Evolutionary conservation across 352 stramenopile genomes (phyloP).

Genomic region (Bremia lactucae): DNA sequence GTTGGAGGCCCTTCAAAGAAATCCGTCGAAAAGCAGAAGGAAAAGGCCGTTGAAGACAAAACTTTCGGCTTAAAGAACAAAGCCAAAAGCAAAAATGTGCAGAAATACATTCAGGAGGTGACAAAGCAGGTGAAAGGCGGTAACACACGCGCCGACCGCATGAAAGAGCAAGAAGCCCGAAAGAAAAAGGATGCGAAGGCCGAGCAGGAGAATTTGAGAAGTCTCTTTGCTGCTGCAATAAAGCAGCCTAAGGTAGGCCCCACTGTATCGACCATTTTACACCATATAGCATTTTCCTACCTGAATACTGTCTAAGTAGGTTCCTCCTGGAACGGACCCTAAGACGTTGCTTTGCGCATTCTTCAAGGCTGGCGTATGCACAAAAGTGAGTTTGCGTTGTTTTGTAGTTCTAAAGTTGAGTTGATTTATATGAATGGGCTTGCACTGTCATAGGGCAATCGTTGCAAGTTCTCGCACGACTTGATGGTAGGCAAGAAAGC

Average conservation of each 20-base stretch:
- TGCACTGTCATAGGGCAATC: slow-evolving; percentile 37
- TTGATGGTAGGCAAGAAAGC: slow-evolving; percentile 81
- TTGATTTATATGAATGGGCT: slow-evolving; percentile 22
- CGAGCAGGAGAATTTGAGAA: slow-evolving; percentile 73
- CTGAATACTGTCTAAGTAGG: slow-evolving; percentile 33
- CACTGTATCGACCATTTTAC: background rate
- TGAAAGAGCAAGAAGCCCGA: slow-evolving; percentile 66
- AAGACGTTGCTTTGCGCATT: slow-evolving; percentile 86
- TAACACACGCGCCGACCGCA: slow-evolving; percentile 63
- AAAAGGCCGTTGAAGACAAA: slow-evolving; percentile 95
- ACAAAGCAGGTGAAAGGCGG: slow-evolving; percentile 83
- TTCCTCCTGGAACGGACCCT: slow-evolving; percentile 77
- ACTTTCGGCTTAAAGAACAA: slow-evolving; percentile 99
- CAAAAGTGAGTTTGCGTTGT: slow-evolving; percentile 37
- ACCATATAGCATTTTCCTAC: slow-evolving; percentile 1
- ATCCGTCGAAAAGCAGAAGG: slow-evolving; percentile 83
- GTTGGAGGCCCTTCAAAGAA: slow-evolving; percentile 67
- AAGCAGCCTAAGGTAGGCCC: slow-evolving; percentile 67
- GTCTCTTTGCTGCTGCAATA: slow-evolving; percentile 77
- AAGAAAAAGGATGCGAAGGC: slow-evolving; percentile 81
- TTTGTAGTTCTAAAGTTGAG: background rate
- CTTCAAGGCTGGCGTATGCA: slow-evolving; percentile 81
- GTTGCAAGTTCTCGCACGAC: slow-evolving; percentile 87
- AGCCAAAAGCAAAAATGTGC: slow-evolving; percentile 96
- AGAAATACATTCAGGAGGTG: slow-evolving; percentile 88